Evolutionary conservation across 2,329 filamentous ascomycete genomes (phyloP), one percentile per base, ranked within the genome.

Genomic region (Ophiostoma ips): DNA sequence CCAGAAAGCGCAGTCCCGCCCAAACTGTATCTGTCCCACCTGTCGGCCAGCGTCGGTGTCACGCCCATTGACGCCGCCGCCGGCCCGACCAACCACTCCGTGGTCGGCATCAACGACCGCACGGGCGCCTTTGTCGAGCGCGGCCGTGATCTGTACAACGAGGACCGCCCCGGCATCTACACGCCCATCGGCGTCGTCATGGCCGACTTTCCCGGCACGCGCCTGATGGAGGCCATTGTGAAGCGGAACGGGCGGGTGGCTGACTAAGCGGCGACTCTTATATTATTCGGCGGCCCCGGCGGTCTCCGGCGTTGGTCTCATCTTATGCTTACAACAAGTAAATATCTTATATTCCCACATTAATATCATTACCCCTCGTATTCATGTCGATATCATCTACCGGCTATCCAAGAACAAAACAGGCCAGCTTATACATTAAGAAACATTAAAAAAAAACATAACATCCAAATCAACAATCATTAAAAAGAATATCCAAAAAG

Each of bases 31-130:
- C 61, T 74, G 15, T 64, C 69, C 16, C 71, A 74, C 57, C 55
- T 71, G 19, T 72, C 69, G 15, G 71, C 71, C 13, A 68, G 66
- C 18, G 64, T 72, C 2, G 70, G 69, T 35, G 69, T 74, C 10
- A 54, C 70, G 52, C 71, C 71, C 35, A 71, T 74, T 47, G 68
- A 71, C 56, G 71, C 70, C 1, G 71, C 71, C 11, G 71, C 71
- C 0, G 71, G 71, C 0, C 65, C 69, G n/a, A 56, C 58, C 48
- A 68, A 71, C 55, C 59, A 61, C 38, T 52, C 55, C 15, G 61
- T 71, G 4, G 56, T 58, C n/a, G 71, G 71, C 28, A 71, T 73
- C 63, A 74, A 74, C 50, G 70, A 73, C 55, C 65, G 66, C 61
- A 71, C 70, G 33, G 70, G 70, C 31, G 59, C 61, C 54, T 73